These are phyloP conservation scores for Taphrina deformans DNA, from an alignment of 1,139 yeast genomes.

Conservation along the genomic window DNA sequence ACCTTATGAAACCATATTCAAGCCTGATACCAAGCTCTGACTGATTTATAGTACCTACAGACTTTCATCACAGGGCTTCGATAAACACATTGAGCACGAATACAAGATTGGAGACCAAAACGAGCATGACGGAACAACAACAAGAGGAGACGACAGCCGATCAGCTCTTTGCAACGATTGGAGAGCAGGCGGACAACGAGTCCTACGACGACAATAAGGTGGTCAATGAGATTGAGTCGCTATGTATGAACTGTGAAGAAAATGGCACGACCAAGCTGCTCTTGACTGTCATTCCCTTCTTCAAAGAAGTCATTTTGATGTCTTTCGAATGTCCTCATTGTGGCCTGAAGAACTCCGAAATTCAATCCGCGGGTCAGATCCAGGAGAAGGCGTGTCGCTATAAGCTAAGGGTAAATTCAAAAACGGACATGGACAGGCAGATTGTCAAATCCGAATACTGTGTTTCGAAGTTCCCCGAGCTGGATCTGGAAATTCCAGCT, in stretches of 20 bases:
- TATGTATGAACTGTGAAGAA: constrained; percentile 93
- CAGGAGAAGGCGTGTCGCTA: constrained; percentile 73
- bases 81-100: too few species aligned
- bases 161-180: constrained; percentile 26
- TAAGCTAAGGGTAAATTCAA: constrained; percentile 66
- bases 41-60: too few species aligned
- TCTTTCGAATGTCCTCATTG: constrained; percentile 96
- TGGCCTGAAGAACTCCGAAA: constrained; percentile 83
- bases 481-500: constrained; percentile 94
- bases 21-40: too few species aligned
- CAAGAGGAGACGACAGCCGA: constrained; percentile 12
- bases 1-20: too few species aligned
- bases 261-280: constrained; percentile 80
- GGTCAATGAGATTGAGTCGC: constrained; percentile 69
- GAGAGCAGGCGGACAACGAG: constrained; percentile 25
- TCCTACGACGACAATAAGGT: constrained; percentile 25
- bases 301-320: constrained; percentile 89
- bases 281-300: constrained; percentile 85
- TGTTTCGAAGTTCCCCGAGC: constrained; percentile 73
- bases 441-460: constrained; percentile 90
- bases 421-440: constrained; percentile 80
- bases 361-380: constrained; percentile 88
- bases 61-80: too few species aligned
- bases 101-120: too few species aligned
- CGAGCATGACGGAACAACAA: neutral